Conservation (phyloP, 345 rosid genomes). For the Stellera chamaejasme region DNA sequence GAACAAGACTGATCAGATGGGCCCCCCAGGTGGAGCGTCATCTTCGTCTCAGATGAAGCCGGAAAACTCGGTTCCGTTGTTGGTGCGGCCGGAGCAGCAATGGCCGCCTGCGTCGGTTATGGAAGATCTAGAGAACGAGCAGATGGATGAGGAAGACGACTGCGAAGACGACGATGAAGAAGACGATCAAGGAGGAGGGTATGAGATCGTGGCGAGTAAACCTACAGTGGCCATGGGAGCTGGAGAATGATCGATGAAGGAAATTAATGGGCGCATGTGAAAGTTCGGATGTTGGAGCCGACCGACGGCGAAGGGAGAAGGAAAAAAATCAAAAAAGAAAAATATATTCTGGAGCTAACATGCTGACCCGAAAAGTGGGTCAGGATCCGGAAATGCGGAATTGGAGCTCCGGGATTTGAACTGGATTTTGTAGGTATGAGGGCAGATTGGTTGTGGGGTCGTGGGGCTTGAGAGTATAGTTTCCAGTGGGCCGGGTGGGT, state of each 20-base stretch:
- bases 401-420: slow-evolving; percentile 10
- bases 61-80: slow-evolving; percentile 41
- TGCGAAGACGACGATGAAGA: slow-evolving; percentile 32
- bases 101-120: slow-evolving; percentile 43
- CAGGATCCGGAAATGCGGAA: not conserved
- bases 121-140: slow-evolving; percentile 30
- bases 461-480: slow-evolving; percentile 8
- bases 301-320: not conserved
- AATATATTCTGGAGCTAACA: not conserved
- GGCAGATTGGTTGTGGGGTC: slow-evolving; percentile 12
- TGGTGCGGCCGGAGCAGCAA: slow-evolving; percentile 70
- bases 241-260: slow-evolving; percentile 13
- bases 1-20: slow-evolving; percentile 24
- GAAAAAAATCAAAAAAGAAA: not conserved
- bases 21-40: not conserved
- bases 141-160: slow-evolving; percentile 35
- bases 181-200: slow-evolving; percentile 44
- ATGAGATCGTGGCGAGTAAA: slow-evolving; percentile 50
- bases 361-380: not conserved
- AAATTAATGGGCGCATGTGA: not conserved
- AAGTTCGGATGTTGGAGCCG: not conserved
- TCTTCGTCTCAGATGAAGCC: slow-evolving; percentile 23
- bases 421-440: slow-evolving; percentile 10
- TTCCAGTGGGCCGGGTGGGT: slow-evolving; percentile 13
- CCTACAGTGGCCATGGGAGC: slow-evolving; percentile 12